Conservation (phyloP, 2,329 filamentous ascomycete species). For the Pseudopyrenochaeta lycopersici region DNA sequence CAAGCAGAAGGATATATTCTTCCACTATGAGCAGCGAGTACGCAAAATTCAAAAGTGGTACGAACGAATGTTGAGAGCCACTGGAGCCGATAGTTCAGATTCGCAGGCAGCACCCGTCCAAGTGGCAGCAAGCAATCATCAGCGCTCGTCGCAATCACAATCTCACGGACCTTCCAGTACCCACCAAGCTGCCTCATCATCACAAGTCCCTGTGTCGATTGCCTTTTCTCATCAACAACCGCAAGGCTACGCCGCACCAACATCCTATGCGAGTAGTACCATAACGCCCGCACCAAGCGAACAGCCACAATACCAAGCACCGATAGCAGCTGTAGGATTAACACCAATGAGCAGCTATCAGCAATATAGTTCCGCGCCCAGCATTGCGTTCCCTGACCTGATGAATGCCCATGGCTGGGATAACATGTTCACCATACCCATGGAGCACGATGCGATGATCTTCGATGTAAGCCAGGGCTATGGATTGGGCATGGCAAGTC, state of each 20-base stretch:
- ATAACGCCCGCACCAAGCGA: background rate
- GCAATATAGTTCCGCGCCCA: constrained; percentile 23
- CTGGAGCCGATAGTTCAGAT: constrained; percentile 17
- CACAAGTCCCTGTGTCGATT: constrained; percentile 23
- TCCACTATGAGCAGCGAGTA: constrained; percentile 33
- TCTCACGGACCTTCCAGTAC: background rate
- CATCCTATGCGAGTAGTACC: background rate
- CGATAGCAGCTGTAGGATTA: constrained; percentile 24
- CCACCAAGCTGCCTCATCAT: constrained; percentile 2
- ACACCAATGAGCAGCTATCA: constrained; percentile 27
- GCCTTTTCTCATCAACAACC: constrained; percentile 31
- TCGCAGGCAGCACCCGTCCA: constrained; percentile 7
- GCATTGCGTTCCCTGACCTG: constrained; percentile 35
- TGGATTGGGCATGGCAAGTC: constrained; percentile 29
- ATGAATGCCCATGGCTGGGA: constrained; percentile 41
- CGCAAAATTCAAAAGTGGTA: constrained; percentile 43
- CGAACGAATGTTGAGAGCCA: constrained; percentile 35
- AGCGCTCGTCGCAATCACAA: constrained; percentile 2
- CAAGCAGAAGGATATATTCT: constrained; percentile 39
- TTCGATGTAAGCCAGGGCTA: constrained; percentile 30
- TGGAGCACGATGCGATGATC: constrained; percentile 32
- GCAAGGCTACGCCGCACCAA: constrained; percentile 3
- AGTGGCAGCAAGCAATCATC: constrained; percentile 3
- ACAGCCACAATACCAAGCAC: constrained; percentile 4
- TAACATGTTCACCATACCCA: constrained; percentile 37